Evolutionary conservation across 257 asterid species (phyloP), one percentile per base, ranked within the genome.

Genomic region (Schizonepeta tenuifolia): DNA sequence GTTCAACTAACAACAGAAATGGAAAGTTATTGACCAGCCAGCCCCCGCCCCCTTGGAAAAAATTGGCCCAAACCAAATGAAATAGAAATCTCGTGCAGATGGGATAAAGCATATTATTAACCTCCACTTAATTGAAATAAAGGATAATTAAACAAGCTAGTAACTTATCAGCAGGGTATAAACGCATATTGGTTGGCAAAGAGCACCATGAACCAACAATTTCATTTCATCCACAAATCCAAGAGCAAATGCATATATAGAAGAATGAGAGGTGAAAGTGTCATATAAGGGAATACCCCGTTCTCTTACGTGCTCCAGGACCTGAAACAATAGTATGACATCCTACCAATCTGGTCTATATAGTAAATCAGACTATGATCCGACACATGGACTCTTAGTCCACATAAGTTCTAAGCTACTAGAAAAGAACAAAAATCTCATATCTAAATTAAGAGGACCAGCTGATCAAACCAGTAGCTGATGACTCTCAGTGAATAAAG

Each of bases 351-450:
- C 65, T 50, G 51, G 12, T 68, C 69, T 33, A 20, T 63, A 41
- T 3, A 12, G 68, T 61, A 49, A 49, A 15, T 21, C 40, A 22
- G 72, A 38, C 35, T 36, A 41, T 43, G 64, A 74, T 44, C 56
- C 61, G 6, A 49, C 24, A 77, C 56, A 43, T 28, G 53, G 51
- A 50, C 31, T 46, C 22, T 7, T 47, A n/a, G 24, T 13, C 12
- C 36, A 67, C 36, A 58, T 46, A 66, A 72, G 64, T 59, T 76
- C 40, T 54, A 38, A 31, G 60, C 72, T 50, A 57, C 57, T 14
- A 55, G 68, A 62, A 67, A 15, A n/a, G 36, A 36, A 65, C 58
- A 65, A 35, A 47, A 22, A 20, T 53, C 59, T 47, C 65, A 60
- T 5, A 53, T 65, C 31, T 5, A 20, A 54, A 54, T 33, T 40